phyloP scores from a whole-genome alignment of 441 rosid species.

The Cnidoscolus chayamansa region DNA sequence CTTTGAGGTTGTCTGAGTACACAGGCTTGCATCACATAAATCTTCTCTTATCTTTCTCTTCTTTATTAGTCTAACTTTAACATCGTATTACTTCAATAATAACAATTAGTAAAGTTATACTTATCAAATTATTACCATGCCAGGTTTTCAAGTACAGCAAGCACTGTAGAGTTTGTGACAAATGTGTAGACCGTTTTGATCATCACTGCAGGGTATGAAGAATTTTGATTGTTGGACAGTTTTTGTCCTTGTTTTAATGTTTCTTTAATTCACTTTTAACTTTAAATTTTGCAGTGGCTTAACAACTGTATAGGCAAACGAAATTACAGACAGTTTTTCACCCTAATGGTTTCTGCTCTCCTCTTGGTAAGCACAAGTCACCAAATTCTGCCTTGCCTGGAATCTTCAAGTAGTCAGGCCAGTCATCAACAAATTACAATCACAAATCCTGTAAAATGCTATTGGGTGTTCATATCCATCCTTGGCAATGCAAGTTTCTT shows the following conservation, averaged over 20 bases:
- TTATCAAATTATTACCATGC: conserved; percentile 17
- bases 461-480: background rate
- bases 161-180: conserved; percentile 97
- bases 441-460: background rate
- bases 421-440: background rate
- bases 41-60: too few species aligned
- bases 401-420: conserved; percentile 30
- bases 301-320: conserved; percentile 90
- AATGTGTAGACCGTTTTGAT: conserved; percentile 89
- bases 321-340: conserved; percentile 87
- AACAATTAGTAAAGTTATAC: conserved; percentile 1
- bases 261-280: conserved; percentile 18
- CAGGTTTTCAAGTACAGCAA: conserved; percentile 97
- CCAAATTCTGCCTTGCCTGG: conserved; percentile 23
- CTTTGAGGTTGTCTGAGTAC: too few species aligned
- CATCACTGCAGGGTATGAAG: conserved; percentile 96
- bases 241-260: background rate
- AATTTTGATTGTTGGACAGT: conserved; percentile 12
- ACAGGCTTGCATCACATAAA: too few species aligned
- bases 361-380: conserved; percentile 62
- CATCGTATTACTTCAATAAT: background rate
- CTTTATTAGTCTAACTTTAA: too few species aligned
- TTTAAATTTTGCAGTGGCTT: conserved; percentile 68
- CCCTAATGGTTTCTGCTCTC: conserved; percentile 86
- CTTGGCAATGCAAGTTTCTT: background rate